Base-by-base conservation (phyloP, 352 stramenopile genomes). In the Blastocystis sp. region DNA sequence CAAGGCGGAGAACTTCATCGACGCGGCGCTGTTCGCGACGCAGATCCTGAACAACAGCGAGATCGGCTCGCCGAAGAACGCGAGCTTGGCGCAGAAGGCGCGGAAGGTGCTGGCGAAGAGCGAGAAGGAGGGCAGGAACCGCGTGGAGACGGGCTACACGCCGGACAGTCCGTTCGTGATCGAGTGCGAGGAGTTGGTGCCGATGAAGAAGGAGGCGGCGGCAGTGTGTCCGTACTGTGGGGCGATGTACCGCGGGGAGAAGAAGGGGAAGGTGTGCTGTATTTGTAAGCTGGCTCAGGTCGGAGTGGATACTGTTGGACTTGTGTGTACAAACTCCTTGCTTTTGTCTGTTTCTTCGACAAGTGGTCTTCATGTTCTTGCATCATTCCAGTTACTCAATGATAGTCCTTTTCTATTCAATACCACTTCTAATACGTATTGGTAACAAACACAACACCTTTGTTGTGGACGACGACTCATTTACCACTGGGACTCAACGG, bases 1-100 rank as follows among this genome's bases (percentile, higher is more conserved):
- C 92, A 99, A 99, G 92, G 93, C 96, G 88, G 98, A 98, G 92
- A 99, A 99, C 90, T 99, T 97, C 89, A 99, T 99, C 91, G 96
- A 95, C 23, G 96, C 96, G 38, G 96, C 96, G 53, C 96, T 94
- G 81, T 99, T 99, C 92, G 97, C 96, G n/a, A 93, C 95, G 62
- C 94, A 96, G 14, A 89, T 99, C 89, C 91, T 99, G 34, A 96
- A 99, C 89, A 94, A 99, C 64, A 95, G 94, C 53, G 96, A 99
- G 89, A 96, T 98, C 48, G 94, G 93, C 67, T 96, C 95, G 89
- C 95, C 98, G 91, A 92, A 91, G 52, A 95, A 97, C 91, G 93
- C 93, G 64, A 96, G 98, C 90, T 92, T 98, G 38, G 93, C 94
- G 62, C 90, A 94, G 74, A 99, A 98, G 89, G 93, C 94, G 4